These are phyloP conservation scores for Cordyceps militaris DNA, from an alignment of 2,329 filamentous ascomycete species.

Conservation along the genomic window DNA sequence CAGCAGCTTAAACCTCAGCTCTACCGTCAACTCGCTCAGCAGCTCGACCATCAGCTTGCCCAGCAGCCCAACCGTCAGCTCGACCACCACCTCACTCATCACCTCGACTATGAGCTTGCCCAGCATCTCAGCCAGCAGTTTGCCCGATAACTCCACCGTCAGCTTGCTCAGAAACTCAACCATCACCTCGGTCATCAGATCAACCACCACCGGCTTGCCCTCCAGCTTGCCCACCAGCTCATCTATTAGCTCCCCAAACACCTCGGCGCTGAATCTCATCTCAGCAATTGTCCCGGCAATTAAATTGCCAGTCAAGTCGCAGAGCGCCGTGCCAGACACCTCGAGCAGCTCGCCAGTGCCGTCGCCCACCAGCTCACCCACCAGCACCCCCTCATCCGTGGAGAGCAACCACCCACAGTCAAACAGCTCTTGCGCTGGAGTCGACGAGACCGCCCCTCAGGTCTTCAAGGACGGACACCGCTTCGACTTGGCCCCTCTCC, in stretches of 20 bases:
- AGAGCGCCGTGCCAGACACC: background rate
- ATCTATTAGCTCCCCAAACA: background rate
- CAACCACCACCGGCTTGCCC: background rate
- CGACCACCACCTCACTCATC: background rate
- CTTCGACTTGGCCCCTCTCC: constrained; percentile 18
- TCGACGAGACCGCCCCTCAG: background rate
- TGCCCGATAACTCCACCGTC: too few species aligned
- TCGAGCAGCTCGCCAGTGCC: background rate
- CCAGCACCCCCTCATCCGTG: background rate
- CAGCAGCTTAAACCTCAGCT: background rate
- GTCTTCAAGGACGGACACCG: constrained; percentile 18
- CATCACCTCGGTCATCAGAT: background rate
- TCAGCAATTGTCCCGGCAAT: too few species aligned
- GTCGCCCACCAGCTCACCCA: background rate
- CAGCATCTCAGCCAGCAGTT: background rate
- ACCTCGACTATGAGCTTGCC: background rate
- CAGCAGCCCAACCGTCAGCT: background rate
- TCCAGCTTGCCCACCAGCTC: background rate
- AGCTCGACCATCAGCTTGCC: background rate
- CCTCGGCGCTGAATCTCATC: too few species aligned
- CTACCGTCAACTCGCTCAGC: background rate
- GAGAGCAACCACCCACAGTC: constrained; percentile 3
- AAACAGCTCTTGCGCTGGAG: background rate
- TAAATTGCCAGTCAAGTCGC: background rate
- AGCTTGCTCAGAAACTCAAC: too few species aligned